Evolutionary conservation across 345 rosid genomes (phyloP), one percentile per base, ranked within the genome.

Genomic region (Jatropha curcas): DNA sequence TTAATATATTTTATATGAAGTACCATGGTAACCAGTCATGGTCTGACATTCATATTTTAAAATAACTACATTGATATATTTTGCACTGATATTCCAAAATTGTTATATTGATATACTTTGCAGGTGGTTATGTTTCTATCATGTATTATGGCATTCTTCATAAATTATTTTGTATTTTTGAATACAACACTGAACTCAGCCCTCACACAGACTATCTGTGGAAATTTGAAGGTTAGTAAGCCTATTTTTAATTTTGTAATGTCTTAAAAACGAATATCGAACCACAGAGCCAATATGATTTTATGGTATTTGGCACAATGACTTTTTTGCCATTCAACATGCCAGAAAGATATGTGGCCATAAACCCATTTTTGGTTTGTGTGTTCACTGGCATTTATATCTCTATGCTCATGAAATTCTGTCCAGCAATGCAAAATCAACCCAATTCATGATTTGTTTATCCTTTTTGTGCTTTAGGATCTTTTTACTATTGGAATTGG

Each of bases 131-230:
- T 74, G 78, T 50, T 79, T 56, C 67, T 74, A 7, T 79, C 75
- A 13, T 79, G 82, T 52, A 52, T 74, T 41, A 50, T 65, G 72
- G 75, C 78, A 65, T 74, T 79, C 78, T 65, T 74, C 11, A 74
- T 74, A 50, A 79, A 79, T 37, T 70, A 79, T 52, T 79, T 58
- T 50, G 78, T 74, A 4, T 65, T 79, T 66, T 11, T 79, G 71
- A 79, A 79, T 37, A 74, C 78, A 59, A 50, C 82, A 35, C 41
- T 79, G 34, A 79, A 79, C 50, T 79, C 75, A 64, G 82, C 75
- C 27, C 48, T 70, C 28, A 74, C 82, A 30, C 77, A 70, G 52
- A 69, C 75, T 50, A 74, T 74, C 33, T 74, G 82, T 14, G 82
- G 82, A 13, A 79, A 79, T 66, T 14, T 79, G 67, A 70, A 70